Conservation (phyloP, 192 early-diverging fungal species). For the Umbelopsis vinacea region DNA sequence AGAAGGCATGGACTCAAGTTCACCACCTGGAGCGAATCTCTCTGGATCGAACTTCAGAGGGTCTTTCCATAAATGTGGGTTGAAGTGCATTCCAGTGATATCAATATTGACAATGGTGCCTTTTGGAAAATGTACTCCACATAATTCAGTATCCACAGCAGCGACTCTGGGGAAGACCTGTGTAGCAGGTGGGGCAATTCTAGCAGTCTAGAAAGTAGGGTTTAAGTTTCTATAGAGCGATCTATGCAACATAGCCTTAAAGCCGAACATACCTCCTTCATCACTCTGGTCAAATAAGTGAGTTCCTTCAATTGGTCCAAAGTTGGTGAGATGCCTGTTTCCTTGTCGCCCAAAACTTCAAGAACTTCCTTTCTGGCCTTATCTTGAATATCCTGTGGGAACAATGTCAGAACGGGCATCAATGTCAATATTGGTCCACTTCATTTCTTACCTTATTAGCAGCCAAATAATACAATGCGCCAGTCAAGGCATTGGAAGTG, state of each 20-base stretch:
- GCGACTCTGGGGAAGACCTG: conserved; percentile 18
- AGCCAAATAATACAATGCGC: conserved; percentile 23
- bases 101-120: conserved; percentile 40
- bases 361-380: conserved; percentile 29
- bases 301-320: conserved; percentile 53
- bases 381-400: conserved; percentile 10
- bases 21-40: conserved; percentile 28
- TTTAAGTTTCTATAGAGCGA: not conserved
- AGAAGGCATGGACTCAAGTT: not conserved
- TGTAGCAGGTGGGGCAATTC: conserved; percentile 6
- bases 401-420: not conserved
- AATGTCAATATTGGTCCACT: not conserved
- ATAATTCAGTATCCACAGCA: conserved; percentile 31
- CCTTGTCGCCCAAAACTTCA: conserved; percentile 25
- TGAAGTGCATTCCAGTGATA: conserved; percentile 27
- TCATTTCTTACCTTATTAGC: not conserved
- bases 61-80: conserved; percentile 30
- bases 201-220: conserved; percentile 1
- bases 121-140: conserved; percentile 48
- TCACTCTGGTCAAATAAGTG: conserved; percentile 45
- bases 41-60: conserved; percentile 36
- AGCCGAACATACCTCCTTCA: conserved; percentile 26
- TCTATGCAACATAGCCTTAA: not conserved
- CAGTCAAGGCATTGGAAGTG: conserved; percentile 18
- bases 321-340: conserved; percentile 21